phyloP scores from a whole-genome alignment of 495 filamentous ascomycete genomes.

The Hamigera avellanea region DNA sequence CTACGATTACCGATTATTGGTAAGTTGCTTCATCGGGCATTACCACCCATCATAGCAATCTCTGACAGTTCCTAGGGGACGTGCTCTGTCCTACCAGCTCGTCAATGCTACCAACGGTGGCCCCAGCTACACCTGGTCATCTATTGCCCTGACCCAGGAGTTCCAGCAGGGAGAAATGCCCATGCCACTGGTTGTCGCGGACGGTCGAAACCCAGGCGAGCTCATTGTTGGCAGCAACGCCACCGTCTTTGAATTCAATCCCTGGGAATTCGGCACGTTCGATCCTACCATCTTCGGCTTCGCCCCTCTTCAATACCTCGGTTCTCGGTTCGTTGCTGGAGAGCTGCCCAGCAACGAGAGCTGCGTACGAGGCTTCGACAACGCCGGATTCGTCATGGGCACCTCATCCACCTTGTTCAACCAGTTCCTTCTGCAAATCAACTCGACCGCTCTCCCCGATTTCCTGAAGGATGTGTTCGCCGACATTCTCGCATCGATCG shows the following conservation, averaged over 20 bases:
- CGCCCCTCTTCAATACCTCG: constrained; percentile 59
- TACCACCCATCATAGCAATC: too few species aligned
- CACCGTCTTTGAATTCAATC: constrained; percentile 76
- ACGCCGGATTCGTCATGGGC: constrained; percentile 76
- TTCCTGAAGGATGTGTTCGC: constrained; percentile 36
- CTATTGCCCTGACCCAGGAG: constrained; percentile 54
- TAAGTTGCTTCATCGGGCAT: constrained; percentile 6
- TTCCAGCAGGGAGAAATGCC: constrained; percentile 58
- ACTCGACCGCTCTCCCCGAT: constrained; percentile 37
- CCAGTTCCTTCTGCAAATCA: constrained; percentile 47
- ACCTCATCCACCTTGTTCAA: constrained; percentile 85
- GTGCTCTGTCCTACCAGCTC: constrained; percentile 71
- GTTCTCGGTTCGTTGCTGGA: constrained; percentile 65
- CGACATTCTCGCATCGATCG: constrained; percentile 40
- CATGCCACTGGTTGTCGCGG: constrained; percentile 69
- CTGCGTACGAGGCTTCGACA: constrained; percentile 79
- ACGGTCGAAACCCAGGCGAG: constrained; percentile 56
- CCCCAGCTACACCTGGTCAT: constrained; percentile 71
- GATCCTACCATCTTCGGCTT: constrained; percentile 79
- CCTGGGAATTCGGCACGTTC: constrained; percentile 72
- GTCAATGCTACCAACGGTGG: constrained; percentile 60
- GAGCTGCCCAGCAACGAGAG: constrained; percentile 36
- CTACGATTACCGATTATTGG: constrained; percentile 76
- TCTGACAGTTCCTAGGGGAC: constrained; percentile 23
- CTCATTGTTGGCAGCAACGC: constrained; percentile 56